phyloP scores from a whole-genome alignment of 495 filamentous ascomycete genomes.

The Hypoxylon perforatum region DNA sequence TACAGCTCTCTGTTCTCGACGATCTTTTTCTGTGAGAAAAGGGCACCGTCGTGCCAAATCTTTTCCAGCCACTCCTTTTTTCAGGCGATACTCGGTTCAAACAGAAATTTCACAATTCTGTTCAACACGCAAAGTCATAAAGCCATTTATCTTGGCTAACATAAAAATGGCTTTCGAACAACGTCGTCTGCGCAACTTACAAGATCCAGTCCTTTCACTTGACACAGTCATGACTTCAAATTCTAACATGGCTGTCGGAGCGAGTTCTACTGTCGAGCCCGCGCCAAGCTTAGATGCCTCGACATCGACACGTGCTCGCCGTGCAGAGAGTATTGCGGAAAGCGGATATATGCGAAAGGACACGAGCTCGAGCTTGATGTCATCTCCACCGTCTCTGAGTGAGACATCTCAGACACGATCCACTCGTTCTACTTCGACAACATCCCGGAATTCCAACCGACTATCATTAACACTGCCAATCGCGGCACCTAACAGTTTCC shows the following conservation, averaged over 20 bases:
- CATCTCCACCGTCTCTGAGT: constrained; percentile 34
- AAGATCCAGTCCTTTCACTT: constrained; percentile 43
- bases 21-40: constrained; percentile 35
- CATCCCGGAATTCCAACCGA: constrained; percentile 75
- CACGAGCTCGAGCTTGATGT: constrained; percentile 39
- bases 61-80: constrained; percentile 44
- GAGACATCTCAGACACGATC: constrained; percentile 58
- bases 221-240: constrained; percentile 47
- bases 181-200: constrained; percentile 34
- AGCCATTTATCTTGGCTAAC: constrained; percentile 24
- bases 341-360: constrained; percentile 33
- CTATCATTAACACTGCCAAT: constrained; percentile 86
- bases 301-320: constrained; percentile 28
- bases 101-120: constrained; percentile 25
- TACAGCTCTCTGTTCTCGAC: constrained; percentile 39
- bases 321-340: constrained; percentile 31
- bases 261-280: constrained; percentile 20
- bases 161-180: constrained; percentile 44
- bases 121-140: constrained; percentile 34
- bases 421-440: constrained; percentile 63
- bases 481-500: constrained; percentile 52
- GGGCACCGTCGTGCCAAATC: constrained; percentile 34
- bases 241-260: constrained; percentile 25
- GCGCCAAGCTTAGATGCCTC: constrained; percentile 19
- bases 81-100: constrained; percentile 28